phyloP scores from a whole-genome alignment of 176 grass and related monocot genomes.

The Poa annua region DNA sequence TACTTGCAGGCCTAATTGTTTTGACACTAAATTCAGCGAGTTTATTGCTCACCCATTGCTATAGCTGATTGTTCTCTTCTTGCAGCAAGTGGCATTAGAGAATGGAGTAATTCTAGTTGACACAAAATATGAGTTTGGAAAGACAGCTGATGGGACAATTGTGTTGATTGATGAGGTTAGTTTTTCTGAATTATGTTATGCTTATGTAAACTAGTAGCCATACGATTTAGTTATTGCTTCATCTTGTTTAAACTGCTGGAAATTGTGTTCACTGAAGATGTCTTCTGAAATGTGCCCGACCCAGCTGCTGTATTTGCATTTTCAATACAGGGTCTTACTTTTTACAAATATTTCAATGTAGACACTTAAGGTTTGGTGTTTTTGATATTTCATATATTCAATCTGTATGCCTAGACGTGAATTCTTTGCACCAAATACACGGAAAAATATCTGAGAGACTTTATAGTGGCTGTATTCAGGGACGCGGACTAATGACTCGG shows the following conservation, averaged over 20 bases:
- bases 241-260: neutral
- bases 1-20: neutral
- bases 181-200: slow-evolving; percentile 36
- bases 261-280: neutral
- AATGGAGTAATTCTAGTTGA: slow-evolving; percentile 90
- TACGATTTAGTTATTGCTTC: neutral
- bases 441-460: neutral
- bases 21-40: neutral
- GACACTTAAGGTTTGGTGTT: slow-evolving; percentile 6
- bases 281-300: neutral
- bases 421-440: neutral
- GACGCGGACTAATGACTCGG: no score
- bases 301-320: neutral
- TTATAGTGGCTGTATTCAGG: no score
- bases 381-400: slow-evolving; percentile 5
- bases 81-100: slow-evolving; percentile 84
- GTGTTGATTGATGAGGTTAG: slow-evolving; percentile 93
- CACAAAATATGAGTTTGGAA: slow-evolving; percentile 98
- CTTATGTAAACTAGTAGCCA: no score
- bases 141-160: slow-evolving; percentile 78
- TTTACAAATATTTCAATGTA: neutral
- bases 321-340: neutral
- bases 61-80: slow-evolving; percentile 17
- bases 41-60: neutral
- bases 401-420: slow-evolving; percentile 5